Percentiles rank a stretch among this genome's conserved stretches.
Conservation (phyloP, 306 rosid species). For the Fragaria ananassa region DNA sequence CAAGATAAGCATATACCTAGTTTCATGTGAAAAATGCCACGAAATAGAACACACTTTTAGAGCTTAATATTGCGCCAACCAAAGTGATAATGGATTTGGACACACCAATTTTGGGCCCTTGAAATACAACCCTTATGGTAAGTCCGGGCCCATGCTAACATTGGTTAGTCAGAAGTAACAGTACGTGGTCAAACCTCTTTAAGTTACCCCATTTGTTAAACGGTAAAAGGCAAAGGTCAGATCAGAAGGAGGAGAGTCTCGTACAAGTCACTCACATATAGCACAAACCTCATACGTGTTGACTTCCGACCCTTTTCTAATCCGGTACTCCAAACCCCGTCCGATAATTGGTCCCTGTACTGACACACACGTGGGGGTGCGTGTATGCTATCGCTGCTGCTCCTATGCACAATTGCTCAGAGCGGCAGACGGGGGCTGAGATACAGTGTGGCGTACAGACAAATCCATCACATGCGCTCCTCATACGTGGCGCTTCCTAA, state of each 20-base stretch:
- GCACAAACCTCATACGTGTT: not conserved
- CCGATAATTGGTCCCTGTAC: not conserved
- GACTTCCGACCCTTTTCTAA: not conserved
- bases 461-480: constrained; percentile 44
- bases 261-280: not conserved
- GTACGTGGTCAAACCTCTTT: not conserved
- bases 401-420: not conserved
- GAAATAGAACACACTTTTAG: not conserved
- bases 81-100: not conserved
- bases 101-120: not conserved
- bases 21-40: not conserved
- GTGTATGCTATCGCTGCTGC: not conserved
- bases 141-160: not conserved
- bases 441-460: constrained; percentile 7
- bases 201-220: not conserved
- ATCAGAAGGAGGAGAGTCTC: not conserved
- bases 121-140: not conserved
- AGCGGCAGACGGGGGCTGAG: not conserved
- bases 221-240: not conserved
- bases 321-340: constrained; percentile 8
- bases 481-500: constrained; percentile 32
- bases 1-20: not conserved
- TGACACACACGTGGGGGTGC: constrained; percentile 10
- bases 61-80: not conserved
- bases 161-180: not conserved